Evolutionary conservation across 306 rosid genomes (phyloP), one percentile per base, ranked within the genome.

Genomic region (Clitoria ternatea): DNA sequence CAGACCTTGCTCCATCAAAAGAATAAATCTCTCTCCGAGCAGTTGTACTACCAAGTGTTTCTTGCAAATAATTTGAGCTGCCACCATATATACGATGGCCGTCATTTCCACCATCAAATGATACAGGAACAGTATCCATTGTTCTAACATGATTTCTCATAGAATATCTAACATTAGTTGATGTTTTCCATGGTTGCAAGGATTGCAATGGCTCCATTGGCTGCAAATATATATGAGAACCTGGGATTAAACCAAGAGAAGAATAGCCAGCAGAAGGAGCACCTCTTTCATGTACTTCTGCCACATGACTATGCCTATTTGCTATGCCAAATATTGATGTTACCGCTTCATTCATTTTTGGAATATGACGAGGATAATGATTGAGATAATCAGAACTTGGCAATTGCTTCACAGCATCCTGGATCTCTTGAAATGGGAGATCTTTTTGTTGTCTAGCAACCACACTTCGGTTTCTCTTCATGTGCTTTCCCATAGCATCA

Each of bases 61-160:
- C 76, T 30, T 27, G 48, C 66, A 53, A 48, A 77, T 61, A 69
- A 27, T 48, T 54, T 54, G 73, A 65, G 47, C 66, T 52, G 11
- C 73, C 48, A 30, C 56, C 37, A 30, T 7, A 48, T 11, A 20
- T 64, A 30, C 40, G 20, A n/a, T 47, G 36, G 44, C 66, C 40
- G 61, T 62, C 77, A 52, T 52, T 40, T 35, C 69, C 54, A 64
- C 69, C 36, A 33, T 20, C 78, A 55, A 7, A 17, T 35, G 82
- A 20, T 4, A 5, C 3, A 3, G 39, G 55, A 43, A 32, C 10
- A 24, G 4, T 47, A n/a, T 64, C 69, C 56, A 23, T 35, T 45
- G 32, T 36, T 45, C 53, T 33, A 55, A 17, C 30, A n/a, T 43
- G 17, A 6, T 48, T 22, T 36, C 49, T 23, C 2, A 39, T 61